Conservation (phyloP, 176 grass and related monocot genomes). For the Tillandsia fasciculata region DNA sequence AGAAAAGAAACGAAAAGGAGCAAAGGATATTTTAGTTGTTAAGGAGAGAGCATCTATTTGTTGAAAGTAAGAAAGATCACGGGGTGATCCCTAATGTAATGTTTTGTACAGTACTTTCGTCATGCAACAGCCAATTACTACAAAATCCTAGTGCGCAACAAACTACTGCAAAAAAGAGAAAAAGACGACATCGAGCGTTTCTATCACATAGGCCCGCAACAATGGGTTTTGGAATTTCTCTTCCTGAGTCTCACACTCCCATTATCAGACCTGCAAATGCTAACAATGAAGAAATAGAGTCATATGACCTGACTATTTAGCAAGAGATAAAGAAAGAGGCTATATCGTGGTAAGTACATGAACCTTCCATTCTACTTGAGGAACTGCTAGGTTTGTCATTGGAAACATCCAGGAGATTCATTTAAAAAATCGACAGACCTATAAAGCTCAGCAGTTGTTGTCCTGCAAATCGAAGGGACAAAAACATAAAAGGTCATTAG, state of each 20-base stretch:
- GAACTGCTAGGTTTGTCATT: neutral
- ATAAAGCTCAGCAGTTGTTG: neutral
- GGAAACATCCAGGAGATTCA: neutral
- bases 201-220: slow-evolving; percentile 8
- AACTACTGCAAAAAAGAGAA: neutral
- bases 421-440: neutral
- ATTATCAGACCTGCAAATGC: slow-evolving; percentile 8
- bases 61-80: neutral
- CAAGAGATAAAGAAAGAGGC: neutral
- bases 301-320: neutral
- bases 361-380: neutral
- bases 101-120: neutral
- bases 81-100: neutral
- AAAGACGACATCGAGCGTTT: neutral
- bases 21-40: neutral
- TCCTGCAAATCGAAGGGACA: neutral
- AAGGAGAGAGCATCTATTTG: neutral
- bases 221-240: slow-evolving; percentile 4
- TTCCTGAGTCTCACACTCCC: neutral
- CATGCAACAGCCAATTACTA: neutral
- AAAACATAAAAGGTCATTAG: neutral
- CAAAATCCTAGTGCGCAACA: neutral
- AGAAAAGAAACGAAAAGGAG: neutral
- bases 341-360: neutral
- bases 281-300: neutral